Percentiles rank a stretch among this genome's conserved stretches.
Conservation (phyloP, 805 yeast species). For the Candida pseudoglaebosa region DNA sequence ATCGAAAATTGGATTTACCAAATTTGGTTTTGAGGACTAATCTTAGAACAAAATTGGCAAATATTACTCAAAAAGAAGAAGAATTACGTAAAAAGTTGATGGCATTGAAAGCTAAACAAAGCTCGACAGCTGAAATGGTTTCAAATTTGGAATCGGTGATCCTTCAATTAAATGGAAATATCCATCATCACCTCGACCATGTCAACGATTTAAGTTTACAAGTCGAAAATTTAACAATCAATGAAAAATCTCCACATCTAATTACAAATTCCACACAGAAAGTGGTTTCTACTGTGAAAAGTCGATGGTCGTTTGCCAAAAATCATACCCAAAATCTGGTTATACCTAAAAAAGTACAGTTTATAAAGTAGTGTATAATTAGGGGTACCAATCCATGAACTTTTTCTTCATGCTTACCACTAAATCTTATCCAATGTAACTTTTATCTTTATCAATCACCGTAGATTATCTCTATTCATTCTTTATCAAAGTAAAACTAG, state of each 20-base stretch:
- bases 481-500: neutral
- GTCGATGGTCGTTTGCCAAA: slow-evolving; percentile 1
- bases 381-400: too few relatives aligned
- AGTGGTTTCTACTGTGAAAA: neutral
- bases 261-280: neutral
- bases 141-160: slow-evolving; percentile 26
- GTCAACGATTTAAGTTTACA: slow-evolving; percentile 13
- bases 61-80: slow-evolving; percentile 20
- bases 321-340: neutral
- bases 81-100: slow-evolving; percentile 23
- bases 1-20: slow-evolving; percentile 29
- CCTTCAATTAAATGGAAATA: slow-evolving; percentile 22
- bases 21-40: slow-evolving; percentile 21
- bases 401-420: too few relatives aligned
- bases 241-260: slow-evolving; percentile 1
- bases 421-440: too few relatives aligned
- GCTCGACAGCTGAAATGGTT: slow-evolving; percentile 14
- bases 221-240: slow-evolving; percentile 5
- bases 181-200: slow-evolving; percentile 11
- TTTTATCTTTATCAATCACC: too few relatives aligned
- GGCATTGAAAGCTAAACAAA: slow-evolving; percentile 28
- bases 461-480: too few relatives aligned
- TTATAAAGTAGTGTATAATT: too few relatives aligned
- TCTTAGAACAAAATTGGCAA: slow-evolving; percentile 24
- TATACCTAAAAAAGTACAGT: neutral